phyloP scores from a whole-genome alignment of 768 basidiomycete genomes.

The Mycena sanguinolenta region DNA sequence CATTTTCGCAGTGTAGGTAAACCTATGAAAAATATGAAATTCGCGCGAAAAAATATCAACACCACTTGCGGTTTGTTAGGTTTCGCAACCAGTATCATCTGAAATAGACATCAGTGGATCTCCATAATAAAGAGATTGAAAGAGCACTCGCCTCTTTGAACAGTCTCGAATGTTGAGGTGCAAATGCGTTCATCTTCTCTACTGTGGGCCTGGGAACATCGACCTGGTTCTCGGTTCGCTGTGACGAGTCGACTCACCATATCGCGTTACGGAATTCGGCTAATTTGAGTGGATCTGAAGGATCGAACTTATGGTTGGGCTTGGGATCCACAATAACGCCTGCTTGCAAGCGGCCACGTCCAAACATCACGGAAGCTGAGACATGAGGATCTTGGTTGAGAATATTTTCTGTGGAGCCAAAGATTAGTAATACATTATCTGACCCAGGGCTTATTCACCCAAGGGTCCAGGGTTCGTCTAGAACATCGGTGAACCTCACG shows the following conservation, averaged over 20 bases:
- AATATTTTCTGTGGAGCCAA: constrained; percentile 50
- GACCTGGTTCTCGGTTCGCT: neutral
- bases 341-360: constrained; percentile 48
- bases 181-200: constrained; percentile 50
- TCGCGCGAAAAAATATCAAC: neutral
- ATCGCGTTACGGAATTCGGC: constrained; percentile 39
- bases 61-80: constrained; percentile 45
- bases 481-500: neutral
- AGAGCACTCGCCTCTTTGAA: constrained; percentile 52
- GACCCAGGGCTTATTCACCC: constrained; percentile 34
- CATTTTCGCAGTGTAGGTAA: constrained; percentile 53
- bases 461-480: constrained; percentile 53
- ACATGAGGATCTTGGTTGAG: constrained; percentile 46
- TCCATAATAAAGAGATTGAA: no score
- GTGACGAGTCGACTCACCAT: constrained; percentile 37
- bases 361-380: constrained; percentile 49
- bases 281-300: constrained; percentile 35
- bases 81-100: constrained; percentile 56
- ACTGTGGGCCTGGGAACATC: constrained; percentile 48
- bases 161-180: constrained; percentile 56
- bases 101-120: neutral
- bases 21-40: constrained; percentile 23
- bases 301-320: constrained; percentile 38
- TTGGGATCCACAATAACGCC: constrained; percentile 52
- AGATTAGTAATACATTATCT: constrained; percentile 34